A percentile compares a stretch with the other conserved stretches of the same genome.
phyloP scores from a whole-genome alignment of 2,329 filamentous ascomycete species.

The Sclerotinia borealis region DNA sequence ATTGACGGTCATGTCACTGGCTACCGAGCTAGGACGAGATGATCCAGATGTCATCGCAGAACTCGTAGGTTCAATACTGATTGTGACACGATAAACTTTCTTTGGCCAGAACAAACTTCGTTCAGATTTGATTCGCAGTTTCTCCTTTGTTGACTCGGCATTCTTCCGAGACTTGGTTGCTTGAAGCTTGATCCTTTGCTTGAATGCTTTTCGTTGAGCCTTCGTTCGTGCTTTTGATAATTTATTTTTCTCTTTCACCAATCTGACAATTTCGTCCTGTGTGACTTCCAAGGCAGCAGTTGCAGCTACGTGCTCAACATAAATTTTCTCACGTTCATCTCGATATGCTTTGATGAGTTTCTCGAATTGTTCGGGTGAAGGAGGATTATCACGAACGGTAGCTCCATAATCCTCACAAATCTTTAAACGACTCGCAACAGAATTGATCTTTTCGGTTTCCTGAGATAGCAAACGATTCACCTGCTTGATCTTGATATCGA shows the following conservation, averaged over 20 bases:
- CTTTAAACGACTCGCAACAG: conserved; percentile 22
- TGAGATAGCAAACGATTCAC: conserved; percentile 19
- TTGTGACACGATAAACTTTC: conserved; percentile 43
- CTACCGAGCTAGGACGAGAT: conserved; percentile 44
- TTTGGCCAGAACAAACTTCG: conserved; percentile 45
- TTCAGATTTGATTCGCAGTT: conserved; percentile 39
- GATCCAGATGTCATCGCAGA: conserved; percentile 37
- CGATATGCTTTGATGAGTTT: conserved; percentile 24
- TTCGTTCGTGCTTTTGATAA: conserved; percentile 25
- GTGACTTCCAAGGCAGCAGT: conserved; percentile 33
- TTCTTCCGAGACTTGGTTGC: conserved; percentile 35
- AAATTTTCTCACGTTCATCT: conserved; percentile 31
- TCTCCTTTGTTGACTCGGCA: conserved; percentile 38
- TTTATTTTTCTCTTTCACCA: conserved; percentile 33
- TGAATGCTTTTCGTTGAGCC: conserved; percentile 34
- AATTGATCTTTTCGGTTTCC: conserved; percentile 32
- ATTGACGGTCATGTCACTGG: conserved; percentile 23
- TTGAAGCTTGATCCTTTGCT: conserved; percentile 35
- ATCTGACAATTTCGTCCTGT: conserved; percentile 30
- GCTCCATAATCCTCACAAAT: conserved; percentile 28
- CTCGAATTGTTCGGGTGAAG: conserved; percentile 22
- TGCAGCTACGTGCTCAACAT: conserved; percentile 37
- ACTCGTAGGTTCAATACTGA: conserved; percentile 44
- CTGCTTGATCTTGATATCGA: conserved; percentile 23
- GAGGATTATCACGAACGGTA: conserved; percentile 19